These are phyloP conservation scores for Dendrocalamus sinicus DNA, from an alignment of 176 grass and related monocot species.

Conservation along the genomic window DNA sequence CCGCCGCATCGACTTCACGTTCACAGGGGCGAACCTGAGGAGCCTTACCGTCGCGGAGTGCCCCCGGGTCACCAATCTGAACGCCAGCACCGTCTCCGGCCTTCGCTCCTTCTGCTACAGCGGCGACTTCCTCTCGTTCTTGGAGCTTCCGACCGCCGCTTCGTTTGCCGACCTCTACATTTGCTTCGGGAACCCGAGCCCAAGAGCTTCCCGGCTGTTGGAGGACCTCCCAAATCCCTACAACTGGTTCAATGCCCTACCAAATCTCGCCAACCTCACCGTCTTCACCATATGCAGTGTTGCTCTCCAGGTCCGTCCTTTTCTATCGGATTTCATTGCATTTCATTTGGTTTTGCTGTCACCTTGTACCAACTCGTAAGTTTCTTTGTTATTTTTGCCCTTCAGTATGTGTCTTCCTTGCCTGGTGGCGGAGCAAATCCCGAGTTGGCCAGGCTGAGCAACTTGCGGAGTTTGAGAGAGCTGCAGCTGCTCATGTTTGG, in stretches of 20 bases:
- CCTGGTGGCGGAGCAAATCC: conserved; percentile 6
- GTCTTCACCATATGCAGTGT: conserved; percentile 56
- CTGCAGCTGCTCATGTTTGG: conserved; percentile 56
- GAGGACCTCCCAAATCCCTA: not conserved
- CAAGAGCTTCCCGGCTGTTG: rapidly evolving
- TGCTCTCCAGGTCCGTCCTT: conserved; percentile 51
- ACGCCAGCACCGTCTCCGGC: not conserved
- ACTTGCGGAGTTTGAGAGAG: conserved; percentile 59
- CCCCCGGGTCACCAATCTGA: not conserved
- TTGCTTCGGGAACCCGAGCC: not conserved
- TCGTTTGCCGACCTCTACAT: conserved; percentile 55
- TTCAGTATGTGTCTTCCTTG: conserved; percentile 4
- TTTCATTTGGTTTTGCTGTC: not conserved
- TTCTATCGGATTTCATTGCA: not conserved
- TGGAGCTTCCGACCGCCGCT: not conserved
- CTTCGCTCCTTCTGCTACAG: conserved; percentile 45
- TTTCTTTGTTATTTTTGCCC: not conserved
- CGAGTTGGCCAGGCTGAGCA: conserved; percentile 30
- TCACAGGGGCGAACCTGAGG: conserved; percentile 30
- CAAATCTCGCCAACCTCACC: conserved; percentile 54
- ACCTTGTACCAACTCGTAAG: not conserved
- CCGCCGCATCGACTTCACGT: conserved; percentile 32
- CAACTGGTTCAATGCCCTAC: conserved; percentile 14
- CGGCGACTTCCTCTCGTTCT: not conserved
- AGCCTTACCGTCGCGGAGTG: conserved; percentile 60